A percentile compares a stretch with the other conserved stretches of the same genome.
Conservation (phyloP, 2,329 filamentous ascomycete genomes). For the Monilinia fructigena region DNA sequence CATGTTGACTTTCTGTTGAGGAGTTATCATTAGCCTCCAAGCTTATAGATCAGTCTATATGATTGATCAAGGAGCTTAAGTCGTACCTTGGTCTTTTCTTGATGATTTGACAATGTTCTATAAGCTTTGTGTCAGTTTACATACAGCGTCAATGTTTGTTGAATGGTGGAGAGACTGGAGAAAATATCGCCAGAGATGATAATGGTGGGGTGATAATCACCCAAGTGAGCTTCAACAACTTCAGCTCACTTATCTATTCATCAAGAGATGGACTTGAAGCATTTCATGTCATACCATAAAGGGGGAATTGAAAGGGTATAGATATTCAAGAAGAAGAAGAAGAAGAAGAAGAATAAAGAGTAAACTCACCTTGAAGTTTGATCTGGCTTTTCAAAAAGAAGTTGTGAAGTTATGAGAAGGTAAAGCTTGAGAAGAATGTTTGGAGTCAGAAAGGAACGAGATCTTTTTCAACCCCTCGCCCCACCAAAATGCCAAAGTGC, state of each 20-base stretch:
- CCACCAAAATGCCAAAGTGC: slow-evolving; percentile 18
- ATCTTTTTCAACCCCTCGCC: slow-evolving; percentile 24
- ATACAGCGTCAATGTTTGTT: slow-evolving; percentile 22
- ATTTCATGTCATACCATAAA: background rate
- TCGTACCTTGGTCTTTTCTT: slow-evolving; percentile 28
- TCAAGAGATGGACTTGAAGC: slow-evolving; percentile 13
- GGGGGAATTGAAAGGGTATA: background rate
- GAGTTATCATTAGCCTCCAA: slow-evolving; percentile 26
- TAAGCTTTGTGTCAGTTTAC: slow-evolving; percentile 31
- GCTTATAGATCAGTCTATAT: background rate
- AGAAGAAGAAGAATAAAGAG: background rate
- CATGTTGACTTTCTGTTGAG: slow-evolving; percentile 60
- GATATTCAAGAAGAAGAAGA: background rate
- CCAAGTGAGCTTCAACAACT: slow-evolving; percentile 26
- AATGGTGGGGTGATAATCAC: slow-evolving; percentile 32
- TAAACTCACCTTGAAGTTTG: slow-evolving; percentile 6
- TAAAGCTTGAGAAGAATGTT: slow-evolving; percentile 18
- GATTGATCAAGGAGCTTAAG: background rate
- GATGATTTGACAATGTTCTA: slow-evolving; percentile 20
- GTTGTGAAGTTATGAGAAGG: slow-evolving; percentile 4
- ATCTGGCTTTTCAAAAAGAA: slow-evolving; percentile 3
- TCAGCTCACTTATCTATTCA: background rate
- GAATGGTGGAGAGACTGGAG: slow-evolving; percentile 20
- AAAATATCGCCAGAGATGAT: slow-evolving; percentile 25
- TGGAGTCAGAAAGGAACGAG: slow-evolving; percentile 20